phyloP scores from a whole-genome alignment of 306 rosid genomes.

The Trifolium subterraneum region DNA sequence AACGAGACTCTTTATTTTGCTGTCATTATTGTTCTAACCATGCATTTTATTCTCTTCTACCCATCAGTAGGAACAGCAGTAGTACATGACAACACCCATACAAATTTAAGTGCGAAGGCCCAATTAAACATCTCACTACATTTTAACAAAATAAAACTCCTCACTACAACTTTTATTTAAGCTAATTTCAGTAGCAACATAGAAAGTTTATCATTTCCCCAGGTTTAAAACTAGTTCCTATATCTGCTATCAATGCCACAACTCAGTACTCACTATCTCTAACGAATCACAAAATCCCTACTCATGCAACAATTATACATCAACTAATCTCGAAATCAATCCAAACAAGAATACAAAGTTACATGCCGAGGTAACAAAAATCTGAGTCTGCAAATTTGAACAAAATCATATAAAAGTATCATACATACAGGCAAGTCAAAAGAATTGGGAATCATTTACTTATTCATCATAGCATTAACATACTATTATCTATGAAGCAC shows the following conservation, averaged over 20 bases:
- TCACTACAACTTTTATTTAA: slow-evolving; percentile 17
- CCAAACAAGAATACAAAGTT: slow-evolving; percentile 5
- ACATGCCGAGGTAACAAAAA: background rate
- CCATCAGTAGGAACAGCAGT: background rate
- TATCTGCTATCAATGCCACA: slow-evolving; percentile 13
- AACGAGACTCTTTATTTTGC: slow-evolving; percentile 14
- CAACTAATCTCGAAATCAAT: background rate
- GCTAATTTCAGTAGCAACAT: slow-evolving; percentile 13
- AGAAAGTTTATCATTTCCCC: background rate
- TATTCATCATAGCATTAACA: slow-evolving; percentile 18
- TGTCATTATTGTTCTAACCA: background rate
- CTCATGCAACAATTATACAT: background rate
- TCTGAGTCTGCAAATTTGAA: background rate
- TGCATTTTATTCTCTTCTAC: background rate
- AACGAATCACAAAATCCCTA: slow-evolving; percentile 12
- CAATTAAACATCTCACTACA: background rate
- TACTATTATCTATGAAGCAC: background rate
- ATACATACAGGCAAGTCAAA: background rate
- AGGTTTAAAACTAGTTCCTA: background rate
- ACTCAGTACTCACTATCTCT: background rate
- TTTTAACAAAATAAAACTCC: too few relatives aligned
- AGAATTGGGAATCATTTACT: background rate
- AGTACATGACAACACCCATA: background rate
- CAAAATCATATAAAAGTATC: background rate
- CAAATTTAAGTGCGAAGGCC: slow-evolving; percentile 4